These are phyloP conservation scores for Hylodesmum podocarpum DNA, from an alignment of 306 rosid species.

Conservation along the genomic window DNA sequence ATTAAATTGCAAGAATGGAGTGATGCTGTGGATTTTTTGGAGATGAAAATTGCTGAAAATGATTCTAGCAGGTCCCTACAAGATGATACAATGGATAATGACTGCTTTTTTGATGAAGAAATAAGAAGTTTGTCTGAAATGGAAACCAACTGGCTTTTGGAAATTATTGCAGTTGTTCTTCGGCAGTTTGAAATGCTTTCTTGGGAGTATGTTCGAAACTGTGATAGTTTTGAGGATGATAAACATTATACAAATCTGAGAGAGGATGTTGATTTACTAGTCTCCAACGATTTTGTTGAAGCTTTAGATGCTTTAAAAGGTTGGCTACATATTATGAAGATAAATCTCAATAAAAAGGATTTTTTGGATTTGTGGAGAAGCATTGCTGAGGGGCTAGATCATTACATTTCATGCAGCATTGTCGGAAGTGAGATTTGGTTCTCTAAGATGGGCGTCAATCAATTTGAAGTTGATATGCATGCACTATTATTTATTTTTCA, in stretches of 20 bases:
- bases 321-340: constrained; percentile 46
- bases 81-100: constrained; percentile 21
- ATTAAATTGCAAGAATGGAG: constrained; percentile 65
- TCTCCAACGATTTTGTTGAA: constrained; percentile 50
- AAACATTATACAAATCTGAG: constrained; percentile 30
- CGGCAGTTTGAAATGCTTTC: constrained; percentile 64
- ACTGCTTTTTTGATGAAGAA: constrained; percentile 63
- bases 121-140: constrained; percentile 62
- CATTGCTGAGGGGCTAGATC: constrained; percentile 71
- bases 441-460: constrained; percentile 35
- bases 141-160: constrained; percentile 72
- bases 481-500: constrained; percentile 59
- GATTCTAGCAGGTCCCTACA: constrained; percentile 37
- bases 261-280: constrained; percentile 37
- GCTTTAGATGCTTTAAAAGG: constrained; percentile 56
- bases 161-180: constrained; percentile 59
- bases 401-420: constrained; percentile 52
- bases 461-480: constrained; percentile 61
- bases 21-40: constrained; percentile 63
- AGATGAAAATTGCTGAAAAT: constrained; percentile 67
- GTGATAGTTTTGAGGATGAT: constrained; percentile 36
- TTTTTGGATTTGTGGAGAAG: constrained; percentile 78
- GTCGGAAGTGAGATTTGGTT: constrained; percentile 39
- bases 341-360: constrained; percentile 56
- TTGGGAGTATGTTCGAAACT: constrained; percentile 53